Percentiles rank a stretch among this genome's conserved stretches.
Conservation (phyloP, 306 rosid species). For the Acacia crassicarpa region DNA sequence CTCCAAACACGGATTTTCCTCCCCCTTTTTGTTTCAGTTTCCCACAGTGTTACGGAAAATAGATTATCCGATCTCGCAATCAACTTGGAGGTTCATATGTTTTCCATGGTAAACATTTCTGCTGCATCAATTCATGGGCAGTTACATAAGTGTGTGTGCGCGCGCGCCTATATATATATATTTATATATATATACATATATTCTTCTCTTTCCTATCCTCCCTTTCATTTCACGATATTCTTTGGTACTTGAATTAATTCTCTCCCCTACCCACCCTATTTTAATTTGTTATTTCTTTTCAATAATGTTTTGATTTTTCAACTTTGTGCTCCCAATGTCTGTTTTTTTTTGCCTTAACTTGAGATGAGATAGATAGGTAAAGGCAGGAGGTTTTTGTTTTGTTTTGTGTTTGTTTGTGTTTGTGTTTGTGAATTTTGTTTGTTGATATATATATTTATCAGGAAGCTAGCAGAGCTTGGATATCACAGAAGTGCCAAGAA, state of each 20-base stretch:
- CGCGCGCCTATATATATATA: no score
- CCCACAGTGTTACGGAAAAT: constrained; percentile 11
- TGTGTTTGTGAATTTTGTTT: not conserved
- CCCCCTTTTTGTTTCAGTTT: constrained; percentile 28
- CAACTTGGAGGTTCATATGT: constrained; percentile 35
- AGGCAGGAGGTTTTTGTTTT: not conserved
- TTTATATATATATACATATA: no score
- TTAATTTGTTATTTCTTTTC: not conserved
- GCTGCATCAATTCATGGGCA: constrained; percentile 15
- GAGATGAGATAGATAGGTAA: constrained; percentile 24
- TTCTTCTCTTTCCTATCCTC: constrained; percentile 7
- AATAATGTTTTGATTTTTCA: not conserved
- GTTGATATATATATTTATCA: constrained; percentile 28
- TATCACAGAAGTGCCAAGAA: constrained; percentile 85
- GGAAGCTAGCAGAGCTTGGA: constrained; percentile 90
- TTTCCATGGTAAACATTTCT: constrained; percentile 37
- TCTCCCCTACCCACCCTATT: not conserved
- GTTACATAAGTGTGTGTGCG: not conserved
- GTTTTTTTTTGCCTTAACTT: no score
- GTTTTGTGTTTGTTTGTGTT: not conserved
- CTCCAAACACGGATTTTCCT: constrained; percentile 38
- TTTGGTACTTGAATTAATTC: constrained; percentile 20
- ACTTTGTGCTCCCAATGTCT: constrained; percentile 25
- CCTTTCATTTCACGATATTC: constrained; percentile 18
- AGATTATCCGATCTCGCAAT: constrained; percentile 33